Evolutionary conservation across 1,284 basidiomycete species (phyloP).

Genomic region (Cutaneotrichosporon cavernicola): DNA sequence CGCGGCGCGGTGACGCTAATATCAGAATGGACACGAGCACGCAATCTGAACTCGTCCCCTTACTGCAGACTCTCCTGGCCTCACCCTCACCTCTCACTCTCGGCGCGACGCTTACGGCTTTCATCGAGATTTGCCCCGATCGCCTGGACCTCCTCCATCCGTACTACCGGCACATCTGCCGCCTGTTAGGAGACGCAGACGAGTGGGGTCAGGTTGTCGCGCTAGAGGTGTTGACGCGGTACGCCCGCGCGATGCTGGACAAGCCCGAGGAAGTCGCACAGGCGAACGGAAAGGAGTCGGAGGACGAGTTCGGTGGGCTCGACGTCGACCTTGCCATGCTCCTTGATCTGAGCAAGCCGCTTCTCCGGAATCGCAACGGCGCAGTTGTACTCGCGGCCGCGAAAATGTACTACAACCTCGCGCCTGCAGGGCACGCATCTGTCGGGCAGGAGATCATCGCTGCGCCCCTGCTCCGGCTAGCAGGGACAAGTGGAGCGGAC

Average conservation of each 20-base stretch:
- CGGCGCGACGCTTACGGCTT: slow-evolving; percentile 81
- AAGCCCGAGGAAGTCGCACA: slow-evolving; percentile 58
- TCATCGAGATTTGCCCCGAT: slow-evolving; percentile 76
- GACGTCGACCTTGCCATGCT: slow-evolving; percentile 70
- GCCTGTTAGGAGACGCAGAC: slow-evolving; percentile 81
- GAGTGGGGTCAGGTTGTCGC: slow-evolving; percentile 92
- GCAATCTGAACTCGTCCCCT: slow-evolving; percentile 68
- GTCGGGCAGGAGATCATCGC: slow-evolving; percentile 45
- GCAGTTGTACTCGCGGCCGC: slow-evolving; percentile 75
- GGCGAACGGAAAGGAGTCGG: slow-evolving; percentile 16
- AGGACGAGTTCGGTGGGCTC: slow-evolving; percentile 61
- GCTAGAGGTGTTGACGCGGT: slow-evolving; percentile 74
- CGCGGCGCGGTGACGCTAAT: slow-evolving; percentile 9
- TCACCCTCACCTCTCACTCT: slow-evolving; percentile 85
- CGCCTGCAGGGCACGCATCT: slow-evolving; percentile 55
- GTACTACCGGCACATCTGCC: slow-evolving; percentile 82
- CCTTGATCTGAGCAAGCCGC: slow-evolving; percentile 67
- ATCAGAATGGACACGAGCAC: slow-evolving; percentile 71
- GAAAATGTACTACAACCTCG: slow-evolving; percentile 71
- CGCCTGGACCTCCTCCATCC: slow-evolving; percentile 81
- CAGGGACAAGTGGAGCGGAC: slow-evolving; percentile 54
- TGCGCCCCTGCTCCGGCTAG: slow-evolving; percentile 42
- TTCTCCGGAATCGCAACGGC: slow-evolving; percentile 80
- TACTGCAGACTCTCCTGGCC: slow-evolving; percentile 71
- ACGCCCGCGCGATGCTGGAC: slow-evolving; percentile 79